These are phyloP conservation scores for Leccinum sublutescens DNA, from an alignment of 768 basidiomycete genomes.

Conservation along the genomic window DNA sequence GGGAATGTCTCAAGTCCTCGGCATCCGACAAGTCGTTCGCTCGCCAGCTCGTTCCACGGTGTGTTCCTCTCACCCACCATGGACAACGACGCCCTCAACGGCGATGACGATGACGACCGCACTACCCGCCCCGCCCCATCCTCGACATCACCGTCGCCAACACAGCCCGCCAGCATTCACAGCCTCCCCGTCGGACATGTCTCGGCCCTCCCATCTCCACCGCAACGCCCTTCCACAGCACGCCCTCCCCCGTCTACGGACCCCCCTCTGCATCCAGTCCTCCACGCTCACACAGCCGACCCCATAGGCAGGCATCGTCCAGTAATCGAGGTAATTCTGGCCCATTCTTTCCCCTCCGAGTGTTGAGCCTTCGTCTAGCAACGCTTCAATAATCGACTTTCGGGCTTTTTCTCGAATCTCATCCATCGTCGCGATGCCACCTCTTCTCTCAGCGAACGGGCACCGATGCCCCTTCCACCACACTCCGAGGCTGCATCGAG, in stretches of 20 bases:
- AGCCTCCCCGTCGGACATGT: constrained; percentile 59
- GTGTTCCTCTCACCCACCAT: not conserved
- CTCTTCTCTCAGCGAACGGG: constrained; percentile 34
- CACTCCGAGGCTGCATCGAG: constrained; percentile 44
- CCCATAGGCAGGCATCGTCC: constrained; percentile 48
- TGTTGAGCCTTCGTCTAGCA: constrained; percentile 28
- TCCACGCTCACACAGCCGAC: constrained; percentile 10
- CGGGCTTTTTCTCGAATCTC: constrained; percentile 81
- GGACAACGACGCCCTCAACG: not conserved
- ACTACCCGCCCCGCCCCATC: not conserved
- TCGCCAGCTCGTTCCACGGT: not conserved
- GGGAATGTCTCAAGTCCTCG: not conserved
- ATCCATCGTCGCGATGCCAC: constrained; percentile 67
- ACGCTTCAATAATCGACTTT: constrained; percentile 72
- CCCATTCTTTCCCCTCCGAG: constrained; percentile 4
- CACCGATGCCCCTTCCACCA: constrained; percentile 26
- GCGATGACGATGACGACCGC: not conserved
- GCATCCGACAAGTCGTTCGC: not conserved
- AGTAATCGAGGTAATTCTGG: constrained; percentile 51
- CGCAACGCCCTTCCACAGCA: constrained; percentile 35
- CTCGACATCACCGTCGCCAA: not conserved
- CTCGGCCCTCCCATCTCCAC: constrained; percentile 37
- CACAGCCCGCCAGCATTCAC: constrained; percentile 47
- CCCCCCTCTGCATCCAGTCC: not conserved
- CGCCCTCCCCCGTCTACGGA: constrained; percentile 22